phyloP scores from a whole-genome alignment of 2,329 filamentous ascomycete genomes.

The Penicillium sp. region DNA sequence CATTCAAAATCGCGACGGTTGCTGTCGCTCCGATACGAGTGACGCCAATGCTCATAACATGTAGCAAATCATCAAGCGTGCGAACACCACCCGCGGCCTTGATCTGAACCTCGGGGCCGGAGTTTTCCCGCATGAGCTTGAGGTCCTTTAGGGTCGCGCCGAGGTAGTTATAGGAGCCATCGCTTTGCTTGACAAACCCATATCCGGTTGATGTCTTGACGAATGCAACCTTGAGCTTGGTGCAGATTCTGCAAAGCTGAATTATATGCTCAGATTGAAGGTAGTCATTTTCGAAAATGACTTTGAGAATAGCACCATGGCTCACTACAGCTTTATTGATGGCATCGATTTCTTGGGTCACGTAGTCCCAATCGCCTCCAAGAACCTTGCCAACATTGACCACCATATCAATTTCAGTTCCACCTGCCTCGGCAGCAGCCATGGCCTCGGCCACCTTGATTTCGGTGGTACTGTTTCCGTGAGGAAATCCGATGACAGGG shows the following conservation, averaged over 20 bases:
- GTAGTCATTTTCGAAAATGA: conserved; percentile 65
- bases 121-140: conserved; percentile 54
- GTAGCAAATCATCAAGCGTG: conserved; percentile 57
- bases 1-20: conserved; percentile 56
- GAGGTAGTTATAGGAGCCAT: conserved; percentile 54
- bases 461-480: conserved; percentile 56
- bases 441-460: conserved; percentile 58
- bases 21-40: conserved; percentile 59
- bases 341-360: conserved; percentile 51
- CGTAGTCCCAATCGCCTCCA: conserved; percentile 58
- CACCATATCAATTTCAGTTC: conserved; percentile 61
- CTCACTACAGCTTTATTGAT: conserved; percentile 52
- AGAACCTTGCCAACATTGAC: conserved; percentile 60
- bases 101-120: conserved; percentile 50
- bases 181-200: conserved; percentile 58
- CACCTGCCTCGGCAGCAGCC: conserved; percentile 51
- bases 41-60: conserved; percentile 56
- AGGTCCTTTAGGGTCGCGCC: conserved; percentile 56
- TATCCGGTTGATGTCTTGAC: conserved; percentile 64
- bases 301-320: conserved; percentile 54
- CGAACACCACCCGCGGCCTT: conserved; percentile 61
- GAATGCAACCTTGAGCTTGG: conserved; percentile 53
- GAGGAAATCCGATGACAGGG: conserved; percentile 62
- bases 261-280: conserved; percentile 53
- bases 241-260: conserved; percentile 57